Percentiles rank a stretch among this genome's conserved stretches.
phyloP scores from a whole-genome alignment of 106 monocot species.

The Xerophyta viscosa region DNA sequence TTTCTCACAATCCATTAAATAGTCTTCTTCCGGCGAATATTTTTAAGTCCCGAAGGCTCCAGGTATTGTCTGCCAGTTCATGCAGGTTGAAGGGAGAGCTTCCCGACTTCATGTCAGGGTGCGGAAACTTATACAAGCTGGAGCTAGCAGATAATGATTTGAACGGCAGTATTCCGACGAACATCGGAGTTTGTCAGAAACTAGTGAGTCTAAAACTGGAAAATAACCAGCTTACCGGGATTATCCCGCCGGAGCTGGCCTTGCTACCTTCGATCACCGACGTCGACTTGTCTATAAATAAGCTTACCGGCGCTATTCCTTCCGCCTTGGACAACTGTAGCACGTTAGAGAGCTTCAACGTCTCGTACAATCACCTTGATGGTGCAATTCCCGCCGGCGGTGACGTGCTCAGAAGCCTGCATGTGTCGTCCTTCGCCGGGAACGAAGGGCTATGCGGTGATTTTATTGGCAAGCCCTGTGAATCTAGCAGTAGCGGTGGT shows the following conservation, averaged over 20 bases:
- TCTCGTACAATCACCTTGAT: slow-evolving; percentile 68
- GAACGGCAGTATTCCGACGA: slow-evolving; percentile 53
- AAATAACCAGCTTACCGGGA: slow-evolving; percentile 46
- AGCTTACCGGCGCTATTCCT: slow-evolving; percentile 58
- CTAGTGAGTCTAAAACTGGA: slow-evolving; percentile 52
- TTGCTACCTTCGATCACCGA: slow-evolving; percentile 67
- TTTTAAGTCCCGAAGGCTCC: slow-evolving; percentile 44
- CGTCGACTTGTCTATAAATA: slow-evolving; percentile 60
- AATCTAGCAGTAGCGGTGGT: not conserved
- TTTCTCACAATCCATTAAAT: slow-evolving; percentile 53
- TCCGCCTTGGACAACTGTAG: slow-evolving; percentile 57
- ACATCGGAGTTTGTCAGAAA: slow-evolving; percentile 49
- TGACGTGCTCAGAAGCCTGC: slow-evolving; percentile 24
- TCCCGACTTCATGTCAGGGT: slow-evolving; percentile 53
- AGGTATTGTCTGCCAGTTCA: slow-evolving; percentile 61
- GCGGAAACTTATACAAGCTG: slow-evolving; percentile 60
- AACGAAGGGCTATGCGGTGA: slow-evolving; percentile 63
- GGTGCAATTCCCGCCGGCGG: slow-evolving; percentile 34
- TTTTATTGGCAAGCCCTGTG: slow-evolving; percentile 29
- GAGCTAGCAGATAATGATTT: slow-evolving; percentile 56
- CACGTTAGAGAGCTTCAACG: slow-evolving; percentile 79
- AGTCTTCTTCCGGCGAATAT: slow-evolving; percentile 33
- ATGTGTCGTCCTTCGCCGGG: slow-evolving; percentile 48
- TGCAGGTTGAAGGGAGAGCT: slow-evolving; percentile 49
- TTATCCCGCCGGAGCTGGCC: slow-evolving; percentile 58